These are phyloP conservation scores for Irpex sp. DNA, from an alignment of 1,284 basidiomycete species.

Conservation along the genomic window DNA sequence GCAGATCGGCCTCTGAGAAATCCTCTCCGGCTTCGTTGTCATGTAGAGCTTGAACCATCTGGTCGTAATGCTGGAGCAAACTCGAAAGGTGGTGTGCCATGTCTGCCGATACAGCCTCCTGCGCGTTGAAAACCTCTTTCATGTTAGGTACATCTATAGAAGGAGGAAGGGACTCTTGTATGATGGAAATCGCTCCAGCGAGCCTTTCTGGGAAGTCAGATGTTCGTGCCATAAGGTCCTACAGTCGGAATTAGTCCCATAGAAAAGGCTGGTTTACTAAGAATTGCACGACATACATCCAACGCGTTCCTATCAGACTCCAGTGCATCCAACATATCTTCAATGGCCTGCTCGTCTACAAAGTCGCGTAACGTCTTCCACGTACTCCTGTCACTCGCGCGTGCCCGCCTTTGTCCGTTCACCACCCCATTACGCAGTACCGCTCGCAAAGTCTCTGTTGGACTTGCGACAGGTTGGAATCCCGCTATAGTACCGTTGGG, in stretches of 20 bases:
- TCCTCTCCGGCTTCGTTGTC: conserved; percentile 64
- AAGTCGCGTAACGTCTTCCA: conserved; percentile 84
- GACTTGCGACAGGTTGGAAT: conserved; percentile 25
- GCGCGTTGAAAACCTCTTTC: conserved; percentile 45
- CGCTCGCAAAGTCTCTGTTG: conserved; percentile 28
- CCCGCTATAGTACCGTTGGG: conserved; percentile 14
- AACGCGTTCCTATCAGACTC: conserved; percentile 62
- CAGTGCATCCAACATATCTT: conserved; percentile 66
- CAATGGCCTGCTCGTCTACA: conserved; percentile 75
- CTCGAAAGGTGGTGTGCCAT: conserved; percentile 76
- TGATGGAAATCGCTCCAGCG: conserved; percentile 46
- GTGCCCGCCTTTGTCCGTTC: conserved; percentile 19
- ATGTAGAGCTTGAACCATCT: conserved; percentile 63
- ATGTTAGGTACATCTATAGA: conserved; percentile 37
- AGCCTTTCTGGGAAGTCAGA: conserved; percentile 66
- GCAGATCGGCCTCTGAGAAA: conserved; percentile 64
- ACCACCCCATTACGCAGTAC: conserved; percentile 21
- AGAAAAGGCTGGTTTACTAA: neutral
- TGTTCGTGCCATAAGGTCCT: conserved; percentile 61
- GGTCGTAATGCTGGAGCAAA: conserved; percentile 66
- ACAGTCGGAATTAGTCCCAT: neutral
- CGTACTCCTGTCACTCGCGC: conserved; percentile 42
- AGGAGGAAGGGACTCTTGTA: conserved; percentile 49
- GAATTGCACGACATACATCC: conserved; percentile 48
- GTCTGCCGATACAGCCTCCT: conserved; percentile 50